phyloP scores from a whole-genome alignment of 495 filamentous ascomycete species.

The Trichoderma virens region DNA sequence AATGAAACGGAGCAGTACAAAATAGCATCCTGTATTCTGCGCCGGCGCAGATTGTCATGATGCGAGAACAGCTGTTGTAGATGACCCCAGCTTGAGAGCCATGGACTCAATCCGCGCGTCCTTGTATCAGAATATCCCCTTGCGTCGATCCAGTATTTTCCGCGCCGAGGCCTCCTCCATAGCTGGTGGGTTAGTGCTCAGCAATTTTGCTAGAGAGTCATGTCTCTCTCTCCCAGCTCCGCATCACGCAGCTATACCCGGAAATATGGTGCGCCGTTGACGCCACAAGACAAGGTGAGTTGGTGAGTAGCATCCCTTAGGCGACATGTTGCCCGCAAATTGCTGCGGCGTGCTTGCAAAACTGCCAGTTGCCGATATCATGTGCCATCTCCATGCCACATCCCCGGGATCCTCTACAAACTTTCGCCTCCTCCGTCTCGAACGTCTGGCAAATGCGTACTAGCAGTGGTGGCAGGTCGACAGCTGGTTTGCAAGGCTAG shows the following conservation, averaged over 20 bases:
- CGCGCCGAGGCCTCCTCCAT: background rate
- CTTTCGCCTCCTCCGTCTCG: background rate
- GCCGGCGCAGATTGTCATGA: too few species aligned
- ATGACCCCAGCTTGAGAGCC: too few species aligned
- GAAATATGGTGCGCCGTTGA: background rate
- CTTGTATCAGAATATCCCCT: background rate
- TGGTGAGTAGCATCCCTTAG: background rate
- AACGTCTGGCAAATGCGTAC: too few species aligned
- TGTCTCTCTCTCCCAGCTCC: slow-evolving; percentile 2
- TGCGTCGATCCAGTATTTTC: background rate
- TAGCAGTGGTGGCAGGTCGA: too few species aligned
- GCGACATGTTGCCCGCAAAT: background rate
- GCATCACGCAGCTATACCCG: too few species aligned
- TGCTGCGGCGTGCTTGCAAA: background rate
- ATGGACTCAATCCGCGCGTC: too few species aligned
- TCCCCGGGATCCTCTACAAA: background rate
- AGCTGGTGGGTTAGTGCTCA: background rate
- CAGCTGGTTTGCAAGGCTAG: background rate
- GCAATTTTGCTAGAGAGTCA: slow-evolving; percentile 4
- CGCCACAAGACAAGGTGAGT: background rate
- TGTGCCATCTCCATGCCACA: background rate
- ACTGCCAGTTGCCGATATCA: background rate
- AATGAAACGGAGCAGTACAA: background rate
- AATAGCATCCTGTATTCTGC: background rate
- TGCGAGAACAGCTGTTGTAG: too few species aligned